Evolutionary conservation across 2,329 filamentous ascomycete species (phyloP), one percentile per base, ranked within the genome.

Genomic region (Fusarium sp.): DNA sequence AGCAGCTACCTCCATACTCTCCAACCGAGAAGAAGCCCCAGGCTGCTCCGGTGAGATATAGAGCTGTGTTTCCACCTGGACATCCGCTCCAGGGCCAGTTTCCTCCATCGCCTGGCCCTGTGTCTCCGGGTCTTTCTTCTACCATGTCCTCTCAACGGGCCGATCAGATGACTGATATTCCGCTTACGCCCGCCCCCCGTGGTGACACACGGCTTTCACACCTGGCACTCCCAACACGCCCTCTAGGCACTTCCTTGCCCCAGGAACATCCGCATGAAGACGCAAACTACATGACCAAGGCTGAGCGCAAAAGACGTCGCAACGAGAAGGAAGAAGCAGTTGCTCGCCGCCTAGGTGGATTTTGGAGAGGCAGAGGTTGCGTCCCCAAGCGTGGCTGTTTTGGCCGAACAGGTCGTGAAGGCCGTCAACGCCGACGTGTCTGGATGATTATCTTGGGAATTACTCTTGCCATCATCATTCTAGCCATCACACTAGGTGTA

Each of bases 281-380:
- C 4, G 67, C 72, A 29, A 81, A 76, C 35, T 74, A 71, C 31
- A 74, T 73, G 27, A 76, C 81, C 53, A 80, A 75, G 64, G 76
- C 73, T 54, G 88, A 83, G 71, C 79, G 78, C 38, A 79, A 78
- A 69, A 82, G 81, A 53, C 81, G 79, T 57, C 83, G 80, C 17
- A 81, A 83, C 53, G 88, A 91, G 71, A 89, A 88, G 57, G 88
- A 91, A 72, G 88, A 91, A 36, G 79, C 79, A 3, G 67, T 83
- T 15, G 86, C 84, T 2, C 80, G 79, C 44, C 85, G 82, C 61
- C 72, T 80, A 1, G 87, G 87, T 3, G 83, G 85, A 4, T 79
- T 85, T 37, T 91, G 88, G 87, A 83, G 84, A 68, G 88, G 88
- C 3, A 82, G 88, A 43, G 84, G 83, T 9, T 89, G 84, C 57